Conservation (phyloP, 1,284 basidiomycete genomes). For the Ganoderma resinaceum region DNA sequence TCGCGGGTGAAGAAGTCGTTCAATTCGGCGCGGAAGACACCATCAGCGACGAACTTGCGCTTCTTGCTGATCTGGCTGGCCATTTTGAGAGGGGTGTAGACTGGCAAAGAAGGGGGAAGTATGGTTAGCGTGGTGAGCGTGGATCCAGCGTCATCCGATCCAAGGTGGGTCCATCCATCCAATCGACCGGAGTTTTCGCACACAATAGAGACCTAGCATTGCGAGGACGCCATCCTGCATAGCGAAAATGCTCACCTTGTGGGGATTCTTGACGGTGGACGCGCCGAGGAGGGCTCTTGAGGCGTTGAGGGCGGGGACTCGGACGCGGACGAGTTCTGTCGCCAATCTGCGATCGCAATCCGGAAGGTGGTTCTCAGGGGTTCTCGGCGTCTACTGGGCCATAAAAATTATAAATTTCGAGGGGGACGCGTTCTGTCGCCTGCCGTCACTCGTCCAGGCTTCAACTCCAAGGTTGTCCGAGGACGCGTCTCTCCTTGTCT, state of each 20-base stretch:
- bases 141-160: conserved; percentile 22
- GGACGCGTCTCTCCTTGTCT: too few relatives aligned
- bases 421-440: neutral
- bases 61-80: conserved; percentile 92
- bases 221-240: neutral
- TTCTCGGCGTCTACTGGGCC: conserved; percentile 11
- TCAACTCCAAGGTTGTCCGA: too few relatives aligned
- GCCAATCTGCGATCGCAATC: conserved; percentile 23
- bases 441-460: too few relatives aligned
- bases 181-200: neutral
- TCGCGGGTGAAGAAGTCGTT: conserved; percentile 99
- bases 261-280: conserved; percentile 30
- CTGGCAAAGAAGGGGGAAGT: conserved; percentile 14
- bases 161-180: conserved; percentile 24
- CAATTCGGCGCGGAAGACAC: conserved; percentile 98
- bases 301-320: conserved; percentile 27
- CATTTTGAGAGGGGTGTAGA: conserved; percentile 55
- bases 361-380: conserved; percentile 21
- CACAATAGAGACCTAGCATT: neutral
- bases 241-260: conserved; percentile 29
- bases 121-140: conserved; percentile 18
- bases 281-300: conserved; percentile 31
- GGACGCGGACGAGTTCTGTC: neutral
- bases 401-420: conserved; percentile 24
- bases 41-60: conserved; percentile 98